A percentile compares a stretch with the other conserved stretches of the same genome.
phyloP scores from a whole-genome alignment of 2,329 filamentous ascomycete genomes.

The Aspergillus nomiae region DNA sequence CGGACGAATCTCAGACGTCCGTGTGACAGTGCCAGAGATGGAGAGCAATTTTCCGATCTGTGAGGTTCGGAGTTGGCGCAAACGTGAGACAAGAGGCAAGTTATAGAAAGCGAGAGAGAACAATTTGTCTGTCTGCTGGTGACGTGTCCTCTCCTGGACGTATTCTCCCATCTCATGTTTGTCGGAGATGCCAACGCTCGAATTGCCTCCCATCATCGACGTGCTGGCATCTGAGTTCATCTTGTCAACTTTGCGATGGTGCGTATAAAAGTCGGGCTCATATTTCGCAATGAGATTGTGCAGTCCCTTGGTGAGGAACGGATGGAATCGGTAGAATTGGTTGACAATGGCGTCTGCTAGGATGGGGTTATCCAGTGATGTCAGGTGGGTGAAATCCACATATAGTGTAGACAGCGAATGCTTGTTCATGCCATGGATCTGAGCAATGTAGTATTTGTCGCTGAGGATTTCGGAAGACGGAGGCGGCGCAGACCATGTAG shows the following conservation, averaged over 20 bases:
- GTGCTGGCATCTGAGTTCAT: slow-evolving; percentile 69
- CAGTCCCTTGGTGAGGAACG: slow-evolving; percentile 83
- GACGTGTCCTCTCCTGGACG: slow-evolving; percentile 70
- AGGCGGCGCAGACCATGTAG: slow-evolving; percentile 52
- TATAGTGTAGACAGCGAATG: slow-evolving; percentile 67
- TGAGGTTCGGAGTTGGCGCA: slow-evolving; percentile 80
- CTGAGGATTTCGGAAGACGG: slow-evolving; percentile 58
- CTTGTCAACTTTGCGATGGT: slow-evolving; percentile 82
- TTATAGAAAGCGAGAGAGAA: slow-evolving; percentile 95
- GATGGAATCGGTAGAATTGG: slow-evolving; percentile 93
- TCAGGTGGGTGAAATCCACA: slow-evolving; percentile 74
- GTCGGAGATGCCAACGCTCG: slow-evolving; percentile 59
- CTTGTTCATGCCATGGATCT: slow-evolving; percentile 64
- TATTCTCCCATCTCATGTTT: slow-evolving; percentile 54
- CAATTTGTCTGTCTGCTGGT: slow-evolving; percentile 95
- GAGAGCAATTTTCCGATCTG: slow-evolving; percentile 93
- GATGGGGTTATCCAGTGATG: slow-evolving; percentile 73
- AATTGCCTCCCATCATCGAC: slow-evolving; percentile 59
- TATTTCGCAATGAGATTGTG: slow-evolving; percentile 94
- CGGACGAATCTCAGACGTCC: slow-evolving; percentile 94
- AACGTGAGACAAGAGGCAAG: slow-evolving; percentile 79
- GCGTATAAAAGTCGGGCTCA: slow-evolving; percentile 89
- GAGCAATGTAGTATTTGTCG: slow-evolving; percentile 68
- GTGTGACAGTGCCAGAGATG: slow-evolving; percentile 93
- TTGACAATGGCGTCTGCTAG: slow-evolving; percentile 83